These are phyloP conservation scores for Porodaedalea pini DNA, from an alignment of 1,284 basidiomycete species.

Conservation along the genomic window DNA sequence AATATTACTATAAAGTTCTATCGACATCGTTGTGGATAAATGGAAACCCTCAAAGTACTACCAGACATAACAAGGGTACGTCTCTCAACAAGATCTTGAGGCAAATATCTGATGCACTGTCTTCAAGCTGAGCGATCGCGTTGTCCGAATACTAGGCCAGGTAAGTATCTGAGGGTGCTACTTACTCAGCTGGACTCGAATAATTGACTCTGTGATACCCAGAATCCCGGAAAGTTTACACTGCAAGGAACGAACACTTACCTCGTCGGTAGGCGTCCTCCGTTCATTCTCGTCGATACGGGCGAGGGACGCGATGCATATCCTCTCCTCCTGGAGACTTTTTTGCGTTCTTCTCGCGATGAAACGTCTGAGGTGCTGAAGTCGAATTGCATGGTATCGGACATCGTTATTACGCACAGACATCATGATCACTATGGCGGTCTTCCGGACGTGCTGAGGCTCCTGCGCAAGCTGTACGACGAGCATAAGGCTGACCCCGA, in stretches of 20 bases:
- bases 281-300: conserved; percentile 83
- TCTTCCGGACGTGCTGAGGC: conserved; percentile 64
- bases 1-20: no score
- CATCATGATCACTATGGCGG: conserved; percentile 88
- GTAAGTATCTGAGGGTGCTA: conserved; percentile 34
- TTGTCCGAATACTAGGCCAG: conserved; percentile 70
- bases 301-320: conserved; percentile 78
- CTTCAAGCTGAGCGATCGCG: conserved; percentile 55
- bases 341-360: conserved; percentile 39
- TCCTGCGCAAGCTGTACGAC: conserved; percentile 61
- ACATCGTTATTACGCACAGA: conserved; percentile 89
- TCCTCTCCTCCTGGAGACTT: conserved; percentile 60
- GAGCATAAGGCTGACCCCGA: conserved; percentile 35
- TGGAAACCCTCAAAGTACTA: not conserved
- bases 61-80: not conserved
- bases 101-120: not conserved
- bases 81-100: conserved; percentile 10
- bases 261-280: conserved; percentile 67
- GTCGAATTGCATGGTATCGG: conserved; percentile 46
- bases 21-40: not conserved
- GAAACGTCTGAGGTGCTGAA: conserved; percentile 20
- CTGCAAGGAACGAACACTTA: conserved; percentile 96
- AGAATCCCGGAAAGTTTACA: conserved; percentile 92
- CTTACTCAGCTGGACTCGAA: not conserved
- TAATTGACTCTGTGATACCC: not conserved